phyloP scores from a whole-genome alignment of 345 rosid species.

The Streptanthus diversifolius region DNA sequence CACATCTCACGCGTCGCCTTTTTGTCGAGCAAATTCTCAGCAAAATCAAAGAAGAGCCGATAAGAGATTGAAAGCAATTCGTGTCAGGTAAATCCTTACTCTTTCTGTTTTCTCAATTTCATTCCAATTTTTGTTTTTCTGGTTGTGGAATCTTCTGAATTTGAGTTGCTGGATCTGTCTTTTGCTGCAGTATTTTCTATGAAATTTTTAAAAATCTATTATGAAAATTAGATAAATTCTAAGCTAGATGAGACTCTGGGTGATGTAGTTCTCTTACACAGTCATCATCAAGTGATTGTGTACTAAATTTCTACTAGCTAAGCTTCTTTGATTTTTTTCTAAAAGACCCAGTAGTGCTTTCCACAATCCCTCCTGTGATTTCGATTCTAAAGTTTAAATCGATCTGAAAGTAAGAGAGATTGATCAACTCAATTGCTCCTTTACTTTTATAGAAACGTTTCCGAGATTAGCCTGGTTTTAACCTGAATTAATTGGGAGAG shows the following conservation, averaged over 20 bases:
- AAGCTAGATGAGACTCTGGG: neutral
- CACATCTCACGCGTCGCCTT: neutral
- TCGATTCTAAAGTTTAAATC: neutral
- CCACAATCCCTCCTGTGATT: neutral
- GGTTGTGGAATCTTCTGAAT: neutral
- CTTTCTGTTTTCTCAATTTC: neutral
- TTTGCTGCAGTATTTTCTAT: neutral
- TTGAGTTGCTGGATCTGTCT: constrained; percentile 15
- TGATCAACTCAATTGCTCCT: neutral
- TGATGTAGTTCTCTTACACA: neutral
- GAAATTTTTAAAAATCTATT: neutral
- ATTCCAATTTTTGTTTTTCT: neutral
- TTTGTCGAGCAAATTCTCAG: neutral
- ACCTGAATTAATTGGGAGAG: neutral
- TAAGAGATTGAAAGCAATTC: neutral
- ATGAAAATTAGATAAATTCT: neutral
- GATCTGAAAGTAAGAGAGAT: neutral
- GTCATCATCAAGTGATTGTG: neutral
- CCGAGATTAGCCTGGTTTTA: neutral
- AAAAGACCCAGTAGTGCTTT: neutral
- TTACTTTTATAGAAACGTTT: neutral
- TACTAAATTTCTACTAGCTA: neutral
- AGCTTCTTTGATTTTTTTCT: neutral
- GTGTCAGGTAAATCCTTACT: constrained; percentile 6
- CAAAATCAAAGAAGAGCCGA: constrained; percentile 5